Base-by-base conservation (phyloP, 2,329 filamentous ascomycete genomes). In the Claviceps digitariae region DNA sequence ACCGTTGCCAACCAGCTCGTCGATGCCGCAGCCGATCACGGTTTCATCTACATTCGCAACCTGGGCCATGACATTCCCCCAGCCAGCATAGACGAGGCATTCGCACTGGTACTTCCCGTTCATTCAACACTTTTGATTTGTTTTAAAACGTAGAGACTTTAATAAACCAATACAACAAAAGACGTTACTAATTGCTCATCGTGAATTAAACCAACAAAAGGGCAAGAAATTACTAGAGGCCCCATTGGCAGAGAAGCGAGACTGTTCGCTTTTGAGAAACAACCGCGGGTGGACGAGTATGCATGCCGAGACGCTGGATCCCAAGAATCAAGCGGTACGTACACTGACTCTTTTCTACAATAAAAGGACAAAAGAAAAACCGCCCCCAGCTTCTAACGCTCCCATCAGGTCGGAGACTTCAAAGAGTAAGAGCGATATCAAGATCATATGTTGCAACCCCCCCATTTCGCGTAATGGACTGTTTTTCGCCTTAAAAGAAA, bases 281-380 rank as follows among this genome's bases (percentile, higher is more conserved):
- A 97, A 97, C 64, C 81, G 83, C 44, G 93, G 91, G 55, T 98
- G 90, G 90, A 81, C 86, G 1, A 82, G 82, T 17, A 90, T 95
- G 86, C 86, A 91, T 62, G 81, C 82, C 13, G 91, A 98, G 70
- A 91, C 85, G 0, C 72, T 97, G 12, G 91, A 97, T 65, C 89
- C 90, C 2, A 81, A 83, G 60, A 82, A 83, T 53, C 90, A 96
- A 67, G 81, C 83, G 67, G 87, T 86, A 74, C 62, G 70, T 66
- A 12, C 20, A 48, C n/a, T n/a, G n/a, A n/a, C n/a, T n/a, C n/a
- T 13, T 23, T 29, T 41, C 3, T 12, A 5, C n/a, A 21, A 13
- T 20, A 3, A 21, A 25, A 31, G 17, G 7, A 12, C 8, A n/a
- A 25, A 31, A 47, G 21, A 27, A 27, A 41, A n/a, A n/a, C n/a